These are phyloP conservation scores for Oryza glumipatula DNA, from an alignment of 176 grass and related monocot genomes.

Conservation along the genomic window DNA sequence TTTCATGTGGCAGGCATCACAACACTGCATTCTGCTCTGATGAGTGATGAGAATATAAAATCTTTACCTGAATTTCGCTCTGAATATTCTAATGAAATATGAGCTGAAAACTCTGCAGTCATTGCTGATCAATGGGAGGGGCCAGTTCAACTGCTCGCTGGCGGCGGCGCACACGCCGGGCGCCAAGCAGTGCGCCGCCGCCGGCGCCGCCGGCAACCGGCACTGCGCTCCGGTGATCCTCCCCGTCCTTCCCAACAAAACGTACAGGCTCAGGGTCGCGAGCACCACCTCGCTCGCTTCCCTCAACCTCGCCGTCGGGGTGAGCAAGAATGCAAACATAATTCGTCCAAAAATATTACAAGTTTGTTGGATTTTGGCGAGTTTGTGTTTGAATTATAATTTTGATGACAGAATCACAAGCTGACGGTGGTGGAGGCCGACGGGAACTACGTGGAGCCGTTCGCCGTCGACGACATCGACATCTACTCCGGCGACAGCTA, in stretches of 20 bases:
- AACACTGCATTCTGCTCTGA: background rate
- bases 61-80: background rate
- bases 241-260: slow-evolving; percentile 61
- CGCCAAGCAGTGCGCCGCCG: slow-evolving; percentile 42
- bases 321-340: slow-evolving; percentile 34
- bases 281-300: slow-evolving; percentile 89
- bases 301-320: slow-evolving; percentile 75
- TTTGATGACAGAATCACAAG: slow-evolving; percentile 62
- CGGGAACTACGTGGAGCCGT: slow-evolving; percentile 83
- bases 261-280: slow-evolving; percentile 75
- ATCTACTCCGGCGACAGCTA: slow-evolving; percentile 96
- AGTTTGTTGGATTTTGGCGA: background rate
- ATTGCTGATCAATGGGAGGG: slow-evolving; percentile 81
- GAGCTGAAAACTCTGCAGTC: slow-evolving; percentile 51
- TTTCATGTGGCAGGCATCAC: background rate
- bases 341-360: background rate
- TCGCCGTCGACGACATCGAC: slow-evolving; percentile 78
- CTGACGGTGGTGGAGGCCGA: slow-evolving; percentile 91
- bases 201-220: slow-evolving; percentile 33
- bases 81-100: background rate
- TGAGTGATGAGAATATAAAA: background rate
- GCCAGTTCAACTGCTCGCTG: slow-evolving; percentile 80
- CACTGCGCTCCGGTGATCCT: slow-evolving; percentile 67
- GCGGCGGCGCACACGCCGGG: slow-evolving; percentile 50
- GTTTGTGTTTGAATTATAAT: background rate